A percentile compares a stretch with the other conserved stretches of the same genome.
Evolutionary conservation across 257 asterid species (phyloP).

Genomic region (Cinchona pubescens): DNA sequence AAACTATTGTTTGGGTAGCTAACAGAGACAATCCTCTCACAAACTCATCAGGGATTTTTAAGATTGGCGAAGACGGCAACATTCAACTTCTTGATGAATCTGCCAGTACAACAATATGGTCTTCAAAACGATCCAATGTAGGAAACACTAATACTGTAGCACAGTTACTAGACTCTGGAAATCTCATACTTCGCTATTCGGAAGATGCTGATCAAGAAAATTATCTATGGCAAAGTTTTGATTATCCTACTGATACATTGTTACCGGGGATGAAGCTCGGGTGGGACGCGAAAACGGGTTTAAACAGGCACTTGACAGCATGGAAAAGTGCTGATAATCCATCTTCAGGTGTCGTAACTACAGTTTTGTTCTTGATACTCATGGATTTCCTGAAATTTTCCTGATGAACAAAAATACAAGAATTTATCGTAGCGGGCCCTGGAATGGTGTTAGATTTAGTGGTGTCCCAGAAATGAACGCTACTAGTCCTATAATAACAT

Average conservation of each 20-base stretch:
- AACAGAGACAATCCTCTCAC: constrained; percentile 66
- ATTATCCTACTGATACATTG: constrained; percentile 74
- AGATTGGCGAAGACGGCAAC: constrained; percentile 46
- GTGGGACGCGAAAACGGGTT: constrained; percentile 72
- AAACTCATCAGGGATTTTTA: constrained; percentile 49
- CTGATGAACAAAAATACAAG: constrained; percentile 20
- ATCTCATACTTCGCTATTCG: constrained; percentile 48
- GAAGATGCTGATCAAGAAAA: constrained; percentile 22
- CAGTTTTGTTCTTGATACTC: constrained; percentile 51
- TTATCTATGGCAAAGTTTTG: constrained; percentile 71
- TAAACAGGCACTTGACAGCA: constrained; percentile 50
- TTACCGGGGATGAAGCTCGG: constrained; percentile 91
- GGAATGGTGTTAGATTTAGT: constrained; percentile 82
- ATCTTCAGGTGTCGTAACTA: constrained; percentile 62
- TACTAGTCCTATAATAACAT: constrained; percentile 30
- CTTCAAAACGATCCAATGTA: constrained; percentile 38
- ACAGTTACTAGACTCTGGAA: constrained; percentile 57
- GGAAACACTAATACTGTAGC: constrained; percentile 31
- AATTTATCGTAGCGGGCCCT: constrained; percentile 78
- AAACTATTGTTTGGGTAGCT: constrained; percentile 74
- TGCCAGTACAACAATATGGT: constrained; percentile 42
- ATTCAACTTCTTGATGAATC: constrained; percentile 41
- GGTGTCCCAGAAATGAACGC: constrained; percentile 91
- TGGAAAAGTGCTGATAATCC: constrained; percentile 72
- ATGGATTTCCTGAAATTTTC: constrained; percentile 61